Evolutionary conservation across 345 rosid genomes (phyloP).

Genomic region (Eutrema yunnanense): DNA sequence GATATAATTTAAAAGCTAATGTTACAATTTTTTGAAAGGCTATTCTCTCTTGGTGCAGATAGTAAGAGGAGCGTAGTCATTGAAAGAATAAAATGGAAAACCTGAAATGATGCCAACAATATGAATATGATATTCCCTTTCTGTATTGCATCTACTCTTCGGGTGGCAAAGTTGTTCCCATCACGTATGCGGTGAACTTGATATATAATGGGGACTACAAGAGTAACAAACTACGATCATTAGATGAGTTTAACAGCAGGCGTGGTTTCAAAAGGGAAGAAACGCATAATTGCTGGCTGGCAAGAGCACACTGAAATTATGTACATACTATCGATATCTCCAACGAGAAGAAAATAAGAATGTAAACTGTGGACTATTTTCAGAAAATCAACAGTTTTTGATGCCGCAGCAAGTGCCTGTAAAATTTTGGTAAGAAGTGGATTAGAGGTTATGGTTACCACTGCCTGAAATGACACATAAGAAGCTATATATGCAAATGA

Average conservation of each 20-base stretch:
- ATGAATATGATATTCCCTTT: constrained; percentile 79
- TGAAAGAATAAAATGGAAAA: constrained; percentile 16
- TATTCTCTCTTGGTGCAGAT: not conserved
- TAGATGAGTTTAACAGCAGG: constrained; percentile 2
- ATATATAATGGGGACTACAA: constrained; percentile 80
- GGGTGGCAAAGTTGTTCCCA: constrained; percentile 86
- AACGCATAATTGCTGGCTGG: not conserved
- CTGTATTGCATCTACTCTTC: constrained; percentile 90
- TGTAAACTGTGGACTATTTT: constrained; percentile 91
- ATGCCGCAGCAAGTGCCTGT: constrained; percentile 97
- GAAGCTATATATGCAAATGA: not conserved
- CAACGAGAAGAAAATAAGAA: constrained; percentile 81
- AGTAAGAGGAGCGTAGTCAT: not conserved
- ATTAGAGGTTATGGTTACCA: not conserved
- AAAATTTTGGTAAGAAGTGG: constrained; percentile 1
- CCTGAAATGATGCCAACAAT: constrained; percentile 91
- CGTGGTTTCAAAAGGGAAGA: not conserved
- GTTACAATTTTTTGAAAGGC: not conserved
- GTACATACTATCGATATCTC: constrained; percentile 75
- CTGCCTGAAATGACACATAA: not conserved
- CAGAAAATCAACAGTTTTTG: constrained; percentile 89
- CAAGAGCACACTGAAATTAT: not conserved
- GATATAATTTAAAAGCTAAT: not conserved
- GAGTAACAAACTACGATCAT: not conserved
- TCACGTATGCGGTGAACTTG: constrained; percentile 81